phyloP scores from a whole-genome alignment of 352 stramenopile species.

The Phytopythium kandeliae region DNA sequence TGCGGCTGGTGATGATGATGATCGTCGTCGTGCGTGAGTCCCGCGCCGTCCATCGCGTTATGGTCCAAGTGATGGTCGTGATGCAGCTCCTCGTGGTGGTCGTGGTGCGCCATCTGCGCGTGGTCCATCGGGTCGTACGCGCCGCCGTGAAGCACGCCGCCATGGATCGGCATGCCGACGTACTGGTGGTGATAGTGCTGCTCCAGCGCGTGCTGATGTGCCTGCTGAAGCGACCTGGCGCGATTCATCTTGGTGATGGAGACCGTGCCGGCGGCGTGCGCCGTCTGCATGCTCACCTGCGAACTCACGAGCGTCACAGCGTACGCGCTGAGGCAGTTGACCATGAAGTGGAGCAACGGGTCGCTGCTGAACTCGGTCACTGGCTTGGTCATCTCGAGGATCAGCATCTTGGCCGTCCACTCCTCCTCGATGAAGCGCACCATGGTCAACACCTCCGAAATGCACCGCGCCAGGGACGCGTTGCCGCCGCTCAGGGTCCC shows the following conservation, averaged over 20 bases:
- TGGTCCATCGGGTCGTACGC: slow-evolving; percentile 4
- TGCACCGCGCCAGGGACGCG: slow-evolving; percentile 41
- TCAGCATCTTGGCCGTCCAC: slow-evolving; percentile 68
- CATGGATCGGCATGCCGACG: slow-evolving; percentile 1
- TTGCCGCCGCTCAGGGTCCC: slow-evolving; percentile 5
- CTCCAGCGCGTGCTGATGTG: background rate
- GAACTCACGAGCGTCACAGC: slow-evolving; percentile 50
- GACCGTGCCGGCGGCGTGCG: slow-evolving; percentile 15
- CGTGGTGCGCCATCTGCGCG: background rate
- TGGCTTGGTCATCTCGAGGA: slow-evolving; percentile 69
- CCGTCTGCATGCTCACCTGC: slow-evolving; percentile 48
- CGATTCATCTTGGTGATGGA: slow-evolving; percentile 24
- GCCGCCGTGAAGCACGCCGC: background rate
- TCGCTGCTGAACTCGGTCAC: slow-evolving; percentile 52
- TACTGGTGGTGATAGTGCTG: slow-evolving; percentile 1
- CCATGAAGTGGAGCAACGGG: slow-evolving; percentile 53
- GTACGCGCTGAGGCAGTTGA: slow-evolving; percentile 71
- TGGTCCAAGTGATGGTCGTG: slow-evolving; percentile 5
- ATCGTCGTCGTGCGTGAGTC: background rate
- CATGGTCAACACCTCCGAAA: slow-evolving; percentile 56
- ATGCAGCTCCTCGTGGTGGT: background rate
- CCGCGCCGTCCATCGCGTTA: background rate
- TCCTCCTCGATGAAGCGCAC: slow-evolving; percentile 66
- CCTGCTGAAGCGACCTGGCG: slow-evolving; percentile 4
- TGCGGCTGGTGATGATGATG: too few species aligned